These are phyloP conservation scores for Citrus unshiu DNA, from an alignment of 345 rosid genomes.

Conservation along the genomic window DNA sequence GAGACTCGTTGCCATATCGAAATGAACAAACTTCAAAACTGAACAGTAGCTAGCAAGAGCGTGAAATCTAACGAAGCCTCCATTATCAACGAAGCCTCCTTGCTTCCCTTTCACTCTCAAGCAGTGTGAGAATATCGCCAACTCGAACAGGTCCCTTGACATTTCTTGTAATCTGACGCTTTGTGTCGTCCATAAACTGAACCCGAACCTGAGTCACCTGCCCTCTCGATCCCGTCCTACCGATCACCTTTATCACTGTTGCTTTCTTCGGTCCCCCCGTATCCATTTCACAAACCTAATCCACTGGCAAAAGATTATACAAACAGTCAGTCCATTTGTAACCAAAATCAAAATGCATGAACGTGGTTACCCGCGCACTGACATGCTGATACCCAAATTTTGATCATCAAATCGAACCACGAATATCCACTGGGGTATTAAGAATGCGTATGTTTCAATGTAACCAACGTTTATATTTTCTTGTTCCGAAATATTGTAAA, in stretches of 20 bases:
- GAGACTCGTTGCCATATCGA: neutral
- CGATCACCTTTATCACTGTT: neutral
- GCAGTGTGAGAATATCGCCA: neutral
- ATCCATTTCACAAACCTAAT: neutral
- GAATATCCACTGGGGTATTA: no score
- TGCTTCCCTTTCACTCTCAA: slow-evolving; percentile 12
- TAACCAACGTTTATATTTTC: no score
- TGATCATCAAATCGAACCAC: no score
- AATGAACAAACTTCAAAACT: no score
- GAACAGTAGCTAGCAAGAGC: neutral
- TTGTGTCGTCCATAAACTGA: slow-evolving; percentile 1
- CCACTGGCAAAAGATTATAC: neutral
- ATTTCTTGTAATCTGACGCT: slow-evolving; percentile 5
- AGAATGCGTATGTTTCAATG: no score
- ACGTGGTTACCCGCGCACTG: no score
- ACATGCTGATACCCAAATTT: no score
- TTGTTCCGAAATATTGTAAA: no score
- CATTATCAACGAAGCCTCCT: slow-evolving; percentile 1
- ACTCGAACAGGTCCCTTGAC: slow-evolving; percentile 3
- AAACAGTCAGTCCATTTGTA: neutral
- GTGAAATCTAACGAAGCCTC: neutral
- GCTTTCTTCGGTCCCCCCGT: slow-evolving; percentile 4
- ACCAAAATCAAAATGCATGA: neutral
- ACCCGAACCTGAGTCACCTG: slow-evolving; percentile 20
- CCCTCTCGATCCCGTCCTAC: slow-evolving; percentile 9